Conservation (phyloP, 495 filamentous ascomycete genomes). For the Choiromyces venosus region DNA sequence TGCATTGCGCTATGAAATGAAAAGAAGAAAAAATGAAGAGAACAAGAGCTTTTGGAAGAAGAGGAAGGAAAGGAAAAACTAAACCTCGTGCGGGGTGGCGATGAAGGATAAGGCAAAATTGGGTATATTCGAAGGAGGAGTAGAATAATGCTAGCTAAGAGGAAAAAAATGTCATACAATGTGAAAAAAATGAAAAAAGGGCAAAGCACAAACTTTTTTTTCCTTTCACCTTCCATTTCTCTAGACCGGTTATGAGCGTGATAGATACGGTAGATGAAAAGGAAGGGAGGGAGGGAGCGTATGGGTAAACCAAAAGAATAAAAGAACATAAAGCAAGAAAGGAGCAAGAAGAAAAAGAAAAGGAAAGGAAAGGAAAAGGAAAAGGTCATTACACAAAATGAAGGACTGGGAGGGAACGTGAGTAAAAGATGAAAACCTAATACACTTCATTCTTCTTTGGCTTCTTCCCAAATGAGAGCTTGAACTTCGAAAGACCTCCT, state of each 20-base stretch:
- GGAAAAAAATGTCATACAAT: not conserved
- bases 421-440: not conserved
- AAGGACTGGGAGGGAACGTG: not conserved
- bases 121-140: too few relatives aligned
- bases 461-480: constrained; percentile 30
- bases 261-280: not conserved
- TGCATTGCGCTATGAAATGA: not conserved
- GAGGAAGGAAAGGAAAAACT: not conserved
- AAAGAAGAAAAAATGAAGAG: not conserved
- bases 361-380: not conserved
- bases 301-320: not conserved
- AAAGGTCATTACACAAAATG: not conserved
- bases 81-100: not conserved
- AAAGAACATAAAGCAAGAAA: not conserved
- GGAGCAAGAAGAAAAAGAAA: not conserved
- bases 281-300: not conserved
- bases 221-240: not conserved
- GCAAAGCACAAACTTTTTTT: not conserved
- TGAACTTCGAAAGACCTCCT: constrained; percentile 18
- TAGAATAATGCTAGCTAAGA: not conserved
- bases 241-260: not conserved
- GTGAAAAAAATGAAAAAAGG: not conserved
- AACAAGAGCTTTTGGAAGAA: not conserved
- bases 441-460: constrained; percentile 22
- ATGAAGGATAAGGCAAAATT: not conserved